These are phyloP conservation scores for Coemansia sp. DNA, from an alignment of 192 early-diverging fungal genomes.

Conservation along the genomic window DNA sequence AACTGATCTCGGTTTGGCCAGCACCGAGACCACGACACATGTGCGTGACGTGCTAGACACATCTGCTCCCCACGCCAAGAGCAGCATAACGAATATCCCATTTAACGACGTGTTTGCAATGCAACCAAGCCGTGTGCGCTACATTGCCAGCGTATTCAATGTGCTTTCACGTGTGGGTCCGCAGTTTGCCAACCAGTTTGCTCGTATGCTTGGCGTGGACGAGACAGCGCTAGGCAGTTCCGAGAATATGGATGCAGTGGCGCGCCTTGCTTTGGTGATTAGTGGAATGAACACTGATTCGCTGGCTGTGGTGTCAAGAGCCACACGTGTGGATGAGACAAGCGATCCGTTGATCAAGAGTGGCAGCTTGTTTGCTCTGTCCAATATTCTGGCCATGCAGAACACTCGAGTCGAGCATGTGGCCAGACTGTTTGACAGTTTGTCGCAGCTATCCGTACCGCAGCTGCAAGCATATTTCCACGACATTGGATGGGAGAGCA, in stretches of 20 bases:
- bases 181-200: slow-evolving; percentile 8
- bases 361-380: slow-evolving; percentile 19
- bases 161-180: slow-evolving; percentile 13
- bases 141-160: slow-evolving; percentile 26
- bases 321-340: slow-evolving; percentile 6
- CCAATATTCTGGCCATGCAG: slow-evolving; percentile 19
- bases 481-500: slow-evolving; percentile 27
- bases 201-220: slow-evolving; percentile 33
- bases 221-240: slow-evolving; percentile 8
- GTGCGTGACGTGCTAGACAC: not conserved
- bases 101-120: slow-evolving; percentile 37
- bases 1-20: slow-evolving; percentile 18
- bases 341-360: slow-evolving; percentile 16
- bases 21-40: not conserved
- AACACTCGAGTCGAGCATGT: slow-evolving; percentile 14
- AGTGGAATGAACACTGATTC: slow-evolving; percentile 14
- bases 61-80: not conserved
- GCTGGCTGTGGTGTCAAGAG: not conserved
- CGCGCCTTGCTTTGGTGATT: slow-evolving; percentile 13
- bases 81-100: slow-evolving; percentile 22
- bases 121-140: slow-evolving; percentile 18
- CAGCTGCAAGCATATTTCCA: slow-evolving; percentile 18
- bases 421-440: slow-evolving; percentile 15
- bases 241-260: slow-evolving; percentile 10
- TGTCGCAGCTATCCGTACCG: slow-evolving; percentile 3